Base-by-base conservation (phyloP, 73 alveolate genomes). In the Uronychia binucleata region DNA sequence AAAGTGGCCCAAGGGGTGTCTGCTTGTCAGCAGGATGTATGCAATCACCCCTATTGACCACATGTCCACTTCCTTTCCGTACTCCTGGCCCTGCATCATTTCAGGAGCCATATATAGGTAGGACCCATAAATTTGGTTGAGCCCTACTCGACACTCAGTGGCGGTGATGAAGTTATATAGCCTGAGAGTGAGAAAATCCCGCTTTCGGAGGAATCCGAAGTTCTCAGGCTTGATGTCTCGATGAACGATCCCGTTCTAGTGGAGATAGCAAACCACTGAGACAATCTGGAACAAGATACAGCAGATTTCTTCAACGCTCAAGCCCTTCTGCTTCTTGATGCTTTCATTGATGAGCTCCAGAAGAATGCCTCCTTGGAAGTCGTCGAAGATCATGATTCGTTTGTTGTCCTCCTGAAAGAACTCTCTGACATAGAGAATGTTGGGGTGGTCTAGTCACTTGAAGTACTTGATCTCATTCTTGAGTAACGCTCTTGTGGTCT, bases 191-290 rank as follows among this genome's bases (percentile, higher is more conserved):
- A 78, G 57, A 77, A 27, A 60, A 30, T 87, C 93, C 30, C 74
- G 33, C 33, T 87, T 82, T 57, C 80, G 58, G 28, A 31, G 78
- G 30, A 87, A 74, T 5, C 77, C 60, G 31, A 87, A 75, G 31
- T 87, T 87, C 86, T 87, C 93, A 29, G 93, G 89, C 79, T 87
- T 87, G 13, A 87, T 25, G 80, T 87, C 93, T 58, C 93, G 77
- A 59, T 87, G 87, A 25, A 87, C 83, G 46, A 30, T 77, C 34
- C 78, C 78, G 26, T 79, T 77, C 57, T 58, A n/a, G 59, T 86
- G 92, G 28, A 86, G 74, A 31, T 57, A 77, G 28, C 75, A 78
- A 0, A 60, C 29, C 0, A 59, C 83, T 19, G 79, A 35, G 25
- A 84, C 84, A 1, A 86, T 26, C 84, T 78, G 78, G 57, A 58